These are phyloP conservation scores for Lasiodiplodia gonubiensis DNA, from an alignment of 2,329 filamentous ascomycete species.

Conservation along the genomic window DNA sequence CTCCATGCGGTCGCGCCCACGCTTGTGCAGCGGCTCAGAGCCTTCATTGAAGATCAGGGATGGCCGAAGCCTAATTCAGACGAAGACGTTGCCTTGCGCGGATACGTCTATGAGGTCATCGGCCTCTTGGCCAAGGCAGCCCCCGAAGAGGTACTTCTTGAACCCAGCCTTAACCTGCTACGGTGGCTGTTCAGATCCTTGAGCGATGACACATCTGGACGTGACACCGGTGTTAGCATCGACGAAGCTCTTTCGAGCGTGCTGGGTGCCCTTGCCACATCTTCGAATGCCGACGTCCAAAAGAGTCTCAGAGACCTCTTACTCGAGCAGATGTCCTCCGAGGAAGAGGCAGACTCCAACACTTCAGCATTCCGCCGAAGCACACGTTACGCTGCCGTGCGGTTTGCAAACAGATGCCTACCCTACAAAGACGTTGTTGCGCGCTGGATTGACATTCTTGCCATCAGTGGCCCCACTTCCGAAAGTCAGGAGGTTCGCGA, in stretches of 20 bases:
- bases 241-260: conserved; percentile 86
- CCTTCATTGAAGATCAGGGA: conserved; percentile 79
- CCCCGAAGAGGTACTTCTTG: conserved; percentile 61
- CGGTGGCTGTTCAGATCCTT: conserved; percentile 86
- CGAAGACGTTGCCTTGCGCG: conserved; percentile 69
- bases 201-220: conserved; percentile 75
- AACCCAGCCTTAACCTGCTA: conserved; percentile 61
- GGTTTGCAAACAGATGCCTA: conserved; percentile 89
- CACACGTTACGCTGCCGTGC: conserved; percentile 79
- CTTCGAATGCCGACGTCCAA: conserved; percentile 55
- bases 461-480: conserved; percentile 68
- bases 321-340: conserved; percentile 42
- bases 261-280: conserved; percentile 54
- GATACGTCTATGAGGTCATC: conserved; percentile 87
- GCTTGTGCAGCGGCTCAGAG: conserved; percentile 70
- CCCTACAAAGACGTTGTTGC: conserved; percentile 78
- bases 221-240: conserved; percentile 80
- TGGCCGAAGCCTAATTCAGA: conserved; percentile 72
- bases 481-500: conserved; percentile 85
- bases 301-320: conserved; percentile 44
- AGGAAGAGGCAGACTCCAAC: conserved; percentile 27
- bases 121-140: conserved; percentile 76
- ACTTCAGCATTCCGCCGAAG: conserved; percentile 49
- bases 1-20: conserved; percentile 70
- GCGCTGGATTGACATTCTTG: conserved; percentile 88